Evolutionary conservation across 345 rosid genomes (phyloP), one percentile per base, ranked within the genome.

Genomic region (Eucalyptus erythrocorys): DNA sequence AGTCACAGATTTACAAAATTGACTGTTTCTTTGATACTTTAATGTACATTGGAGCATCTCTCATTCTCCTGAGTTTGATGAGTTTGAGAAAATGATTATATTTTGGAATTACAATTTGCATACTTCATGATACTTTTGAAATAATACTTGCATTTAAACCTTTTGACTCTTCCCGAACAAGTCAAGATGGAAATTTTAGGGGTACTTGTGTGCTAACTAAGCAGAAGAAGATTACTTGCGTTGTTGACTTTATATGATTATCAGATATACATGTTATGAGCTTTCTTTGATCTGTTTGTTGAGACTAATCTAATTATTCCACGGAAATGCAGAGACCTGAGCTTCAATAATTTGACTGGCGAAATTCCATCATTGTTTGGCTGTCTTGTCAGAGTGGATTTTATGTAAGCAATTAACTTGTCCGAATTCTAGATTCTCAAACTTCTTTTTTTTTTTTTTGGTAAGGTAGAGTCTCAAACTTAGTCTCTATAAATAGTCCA

Each of bases 331-430:
- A 97, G 98, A 89, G 99, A 97, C 91, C 94, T 97, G 87, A 97
- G 97, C 91, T 96, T 94, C 90, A 97, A 97, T 89, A 93, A 90
- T 88, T 89, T 97, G 89, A 95, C 92, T 24, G 97, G 98, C 86
- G 92, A 92, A 91, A 92, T 97, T 93, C 98, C 98, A 8, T 6
- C 90, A 59, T 91, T 96, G 22, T 97, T 96, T 89, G 84, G 71
- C 55, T 85, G 87, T 14, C 86, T 94, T 89, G 89, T 88, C 85
- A 96, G 93, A 93, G 92, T 91, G 22, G 96, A 97, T 90, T 96
- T 95, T 92, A 87, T 96, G 98, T 97, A 92, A 92, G 99, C 88
- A 86, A 57, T 47, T 76, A 86, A 30, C 84, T 88, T 17, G 47
- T 49, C 30, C 21, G 1, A 88, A 45, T 51, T 40, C 64, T 43